Conservation (phyloP, 352 stramenopile genomes). For the Globisporangium paroecandrum region DNA sequence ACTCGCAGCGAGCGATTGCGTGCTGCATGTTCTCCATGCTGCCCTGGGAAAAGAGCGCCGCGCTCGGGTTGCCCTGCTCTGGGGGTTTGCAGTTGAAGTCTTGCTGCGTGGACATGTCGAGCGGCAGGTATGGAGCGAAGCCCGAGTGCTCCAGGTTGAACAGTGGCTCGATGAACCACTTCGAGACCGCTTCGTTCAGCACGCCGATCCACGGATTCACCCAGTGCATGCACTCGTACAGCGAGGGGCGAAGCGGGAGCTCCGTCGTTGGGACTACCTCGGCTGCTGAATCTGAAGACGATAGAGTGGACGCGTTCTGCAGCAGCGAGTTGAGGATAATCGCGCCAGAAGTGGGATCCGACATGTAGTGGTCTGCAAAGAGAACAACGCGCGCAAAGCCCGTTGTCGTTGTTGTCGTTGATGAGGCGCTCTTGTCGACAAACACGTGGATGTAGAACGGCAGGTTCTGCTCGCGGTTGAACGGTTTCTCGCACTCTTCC, state of each 20-base stretch:
- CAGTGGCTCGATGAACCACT: conserved; percentile 58
- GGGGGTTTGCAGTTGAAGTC: conserved; percentile 35
- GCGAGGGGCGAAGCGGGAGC: conserved; percentile 34
- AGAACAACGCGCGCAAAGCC: conserved; percentile 44
- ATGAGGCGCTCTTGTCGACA: conserved; percentile 21
- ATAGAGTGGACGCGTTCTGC: conserved; percentile 24
- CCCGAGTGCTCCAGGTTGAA: conserved; percentile 57
- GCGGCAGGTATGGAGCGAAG: conserved; percentile 35
- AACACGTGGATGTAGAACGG: conserved; percentile 45
- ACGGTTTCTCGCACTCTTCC: conserved; percentile 36
- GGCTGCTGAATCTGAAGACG: background rate
- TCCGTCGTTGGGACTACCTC: background rate
- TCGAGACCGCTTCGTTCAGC: conserved; percentile 51
- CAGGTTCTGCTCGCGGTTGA: conserved; percentile 44
- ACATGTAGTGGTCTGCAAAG: conserved; percentile 65
- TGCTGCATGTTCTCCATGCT: conserved; percentile 37
- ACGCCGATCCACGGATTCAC: conserved; percentile 49
- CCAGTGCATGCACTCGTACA: conserved; percentile 61
- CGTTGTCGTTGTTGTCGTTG: conserved; percentile 10
- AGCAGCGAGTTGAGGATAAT: conserved; percentile 51
- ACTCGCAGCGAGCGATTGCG: conserved; percentile 32
- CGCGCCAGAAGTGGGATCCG: conserved; percentile 37
- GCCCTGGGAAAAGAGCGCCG: conserved; percentile 41
- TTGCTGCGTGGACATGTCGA: conserved; percentile 37
- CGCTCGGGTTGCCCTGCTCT: conserved; percentile 37